Evolutionary conservation across 768 basidiomycete genomes (phyloP).

Genomic region (Hysterangium stoloniferum): DNA sequence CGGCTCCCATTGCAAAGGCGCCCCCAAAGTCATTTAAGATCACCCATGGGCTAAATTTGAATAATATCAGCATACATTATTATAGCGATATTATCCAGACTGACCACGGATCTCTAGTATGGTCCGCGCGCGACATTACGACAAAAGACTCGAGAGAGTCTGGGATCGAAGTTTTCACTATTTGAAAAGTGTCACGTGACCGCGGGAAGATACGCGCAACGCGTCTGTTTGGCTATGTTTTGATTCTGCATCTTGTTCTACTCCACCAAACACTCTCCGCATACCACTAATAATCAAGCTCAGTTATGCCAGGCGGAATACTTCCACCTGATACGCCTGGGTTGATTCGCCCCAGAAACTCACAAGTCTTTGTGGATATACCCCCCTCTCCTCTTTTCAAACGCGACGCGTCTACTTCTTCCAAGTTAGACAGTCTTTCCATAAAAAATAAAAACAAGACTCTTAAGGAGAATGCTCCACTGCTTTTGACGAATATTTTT

Average conservation of each 20-base stretch:
- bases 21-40: constrained; percentile 98
- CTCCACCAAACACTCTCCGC: neutral
- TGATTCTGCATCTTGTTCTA: neutral
- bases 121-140: constrained; percentile 82
- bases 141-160: neutral
- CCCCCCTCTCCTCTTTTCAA: constrained; percentile 38
- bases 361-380: constrained; percentile 53
- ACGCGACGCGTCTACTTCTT: neutral
- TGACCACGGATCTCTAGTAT: constrained; percentile 89
- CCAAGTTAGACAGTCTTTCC: constrained; percentile 1
- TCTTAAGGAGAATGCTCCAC: constrained; percentile 9
- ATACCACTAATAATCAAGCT: too few species aligned
- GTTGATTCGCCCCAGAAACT: constrained; percentile 13
- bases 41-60: constrained; percentile 78
- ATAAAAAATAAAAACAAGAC: neutral
- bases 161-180: constrained; percentile 8
- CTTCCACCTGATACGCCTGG: neutral
- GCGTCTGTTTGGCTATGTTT: neutral
- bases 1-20: constrained; percentile 95
- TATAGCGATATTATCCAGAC: constrained; percentile 14
- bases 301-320: too few species aligned
- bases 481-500: neutral
- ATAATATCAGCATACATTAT: neutral
- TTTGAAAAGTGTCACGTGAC: constrained; percentile 1
- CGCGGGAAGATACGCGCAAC: neutral